Evolutionary conservation across 2,329 filamentous ascomycete genomes (phyloP).

Genomic region (Cercospora janseana): DNA sequence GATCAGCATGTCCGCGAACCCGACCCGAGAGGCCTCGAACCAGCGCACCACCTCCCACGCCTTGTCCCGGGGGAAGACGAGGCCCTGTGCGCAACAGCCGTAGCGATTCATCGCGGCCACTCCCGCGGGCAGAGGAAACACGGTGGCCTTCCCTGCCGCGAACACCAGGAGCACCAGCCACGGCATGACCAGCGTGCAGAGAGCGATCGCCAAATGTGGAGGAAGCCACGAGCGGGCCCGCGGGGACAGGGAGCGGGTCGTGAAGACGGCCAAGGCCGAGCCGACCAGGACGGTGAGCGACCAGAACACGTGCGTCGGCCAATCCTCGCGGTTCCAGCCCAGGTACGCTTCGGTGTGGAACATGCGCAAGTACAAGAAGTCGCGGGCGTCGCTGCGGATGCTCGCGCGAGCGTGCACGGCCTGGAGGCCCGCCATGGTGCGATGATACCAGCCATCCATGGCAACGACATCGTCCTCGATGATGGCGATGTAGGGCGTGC

Average conservation of each 20-base stretch:
- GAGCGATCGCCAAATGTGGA: not conserved
- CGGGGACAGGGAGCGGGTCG: not conserved
- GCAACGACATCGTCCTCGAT: conserved; percentile 51
- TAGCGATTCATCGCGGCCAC: conserved; percentile 44
- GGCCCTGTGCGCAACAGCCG: conserved; percentile 47
- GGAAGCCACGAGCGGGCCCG: not conserved
- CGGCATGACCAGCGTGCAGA: conserved; percentile 2
- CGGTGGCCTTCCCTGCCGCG: conserved; percentile 42
- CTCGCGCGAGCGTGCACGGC: conserved; percentile 1
- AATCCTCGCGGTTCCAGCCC: conserved; percentile 48
- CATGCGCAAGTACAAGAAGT: conserved; percentile 44
- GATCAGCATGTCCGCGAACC: conserved; percentile 43
- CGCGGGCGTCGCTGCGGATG: conserved; percentile 23
- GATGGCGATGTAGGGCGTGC: conserved; percentile 45
- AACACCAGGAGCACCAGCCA: conserved; percentile 40
- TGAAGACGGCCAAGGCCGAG: not conserved
- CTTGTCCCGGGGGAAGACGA: conserved; percentile 43
- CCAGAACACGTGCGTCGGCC: conserved; percentile 40
- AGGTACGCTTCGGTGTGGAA: conserved; percentile 50
- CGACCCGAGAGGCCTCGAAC: conserved; percentile 26
- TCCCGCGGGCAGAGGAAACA: conserved; percentile 39
- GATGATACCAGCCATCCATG: conserved; percentile 49
- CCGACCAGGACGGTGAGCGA: conserved; percentile 31
- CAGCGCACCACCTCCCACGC: conserved; percentile 34
- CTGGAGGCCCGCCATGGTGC: conserved; percentile 32